Conservation (phyloP, 176 grass and related monocot genomes). For the Oryza coarctata region DNA sequence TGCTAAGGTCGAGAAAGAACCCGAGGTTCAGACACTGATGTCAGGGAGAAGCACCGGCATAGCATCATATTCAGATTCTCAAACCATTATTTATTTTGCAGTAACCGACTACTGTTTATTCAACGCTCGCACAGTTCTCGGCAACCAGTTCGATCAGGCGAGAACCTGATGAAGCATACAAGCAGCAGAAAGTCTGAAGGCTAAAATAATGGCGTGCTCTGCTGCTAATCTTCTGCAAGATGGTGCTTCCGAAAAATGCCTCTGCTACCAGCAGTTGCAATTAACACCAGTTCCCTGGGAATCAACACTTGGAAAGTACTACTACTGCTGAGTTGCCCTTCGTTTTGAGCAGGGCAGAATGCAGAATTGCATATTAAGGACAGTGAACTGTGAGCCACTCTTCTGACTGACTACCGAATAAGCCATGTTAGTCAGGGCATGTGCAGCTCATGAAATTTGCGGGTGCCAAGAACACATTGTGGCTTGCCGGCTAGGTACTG, state of each 20-base stretch:
- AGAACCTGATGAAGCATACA: not conserved
- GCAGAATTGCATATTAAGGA: not conserved
- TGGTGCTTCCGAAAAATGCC: constrained; percentile 9
- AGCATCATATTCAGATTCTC: not conserved
- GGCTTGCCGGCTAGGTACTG: not conserved
- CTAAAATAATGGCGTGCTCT: not conserved
- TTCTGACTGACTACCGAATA: not conserved
- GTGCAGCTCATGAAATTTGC: not conserved
- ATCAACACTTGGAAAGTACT: not conserved
- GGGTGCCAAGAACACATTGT: not conserved
- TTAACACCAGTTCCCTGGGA: not conserved
- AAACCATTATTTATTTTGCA: too few relatives aligned
- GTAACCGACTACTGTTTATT: not conserved
- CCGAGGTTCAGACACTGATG: not conserved
- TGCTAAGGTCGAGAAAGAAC: not conserved
- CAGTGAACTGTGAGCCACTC: not conserved
- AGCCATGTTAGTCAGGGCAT: not conserved
- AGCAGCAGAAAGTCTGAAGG: not conserved
- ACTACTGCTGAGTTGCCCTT: not conserved
- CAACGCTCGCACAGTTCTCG: not conserved
- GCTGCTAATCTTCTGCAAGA: not conserved
- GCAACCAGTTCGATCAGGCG: not conserved
- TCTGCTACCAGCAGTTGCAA: not conserved
- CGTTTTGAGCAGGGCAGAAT: not conserved
- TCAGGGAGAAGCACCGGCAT: not conserved